Conservation (phyloP, 768 basidiomycete species). For the Tephrocybe rancida region DNA sequence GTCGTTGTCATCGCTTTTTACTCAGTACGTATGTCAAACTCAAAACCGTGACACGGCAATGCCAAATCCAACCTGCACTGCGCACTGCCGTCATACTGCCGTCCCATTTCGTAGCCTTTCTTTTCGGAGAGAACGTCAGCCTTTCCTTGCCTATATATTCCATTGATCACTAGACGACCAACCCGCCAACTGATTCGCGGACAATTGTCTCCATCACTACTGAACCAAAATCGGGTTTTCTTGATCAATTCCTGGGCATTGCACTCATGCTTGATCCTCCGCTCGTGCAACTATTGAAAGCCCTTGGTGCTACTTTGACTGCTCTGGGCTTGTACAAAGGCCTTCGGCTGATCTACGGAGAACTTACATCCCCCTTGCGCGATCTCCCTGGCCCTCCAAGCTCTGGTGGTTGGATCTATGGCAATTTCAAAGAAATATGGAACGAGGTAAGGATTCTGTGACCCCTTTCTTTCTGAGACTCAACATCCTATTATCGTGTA, state of each 20-base stretch:
- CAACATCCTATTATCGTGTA: conserved; percentile 8
- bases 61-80: too few species aligned
- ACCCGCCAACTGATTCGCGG: too few species aligned
- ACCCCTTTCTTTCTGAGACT: conserved; percentile 10
- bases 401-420: conserved; percentile 45
- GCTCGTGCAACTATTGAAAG: background rate
- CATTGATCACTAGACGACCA: too few species aligned
- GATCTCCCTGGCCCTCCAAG: conserved; percentile 54
- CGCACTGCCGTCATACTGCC: too few species aligned
- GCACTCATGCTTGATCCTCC: too few species aligned
- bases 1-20: background rate
- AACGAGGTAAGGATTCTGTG: background rate
- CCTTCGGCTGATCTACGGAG: conserved; percentile 34
- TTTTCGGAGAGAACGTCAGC: too few species aligned
- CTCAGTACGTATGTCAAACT: background rate
- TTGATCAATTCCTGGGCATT: too few species aligned
- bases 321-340: conserved; percentile 31
- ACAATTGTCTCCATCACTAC: too few species aligned
- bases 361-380: conserved; percentile 44
- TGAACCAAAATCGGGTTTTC: too few species aligned
- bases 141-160: background rate
- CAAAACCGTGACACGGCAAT: too few species aligned
- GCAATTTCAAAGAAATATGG: conserved; percentile 38
- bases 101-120: background rate
- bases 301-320: conserved; percentile 19